Evolutionary conservation across 257 asterid species (phyloP).

Genomic region (Rubia yunnanensis): DNA sequence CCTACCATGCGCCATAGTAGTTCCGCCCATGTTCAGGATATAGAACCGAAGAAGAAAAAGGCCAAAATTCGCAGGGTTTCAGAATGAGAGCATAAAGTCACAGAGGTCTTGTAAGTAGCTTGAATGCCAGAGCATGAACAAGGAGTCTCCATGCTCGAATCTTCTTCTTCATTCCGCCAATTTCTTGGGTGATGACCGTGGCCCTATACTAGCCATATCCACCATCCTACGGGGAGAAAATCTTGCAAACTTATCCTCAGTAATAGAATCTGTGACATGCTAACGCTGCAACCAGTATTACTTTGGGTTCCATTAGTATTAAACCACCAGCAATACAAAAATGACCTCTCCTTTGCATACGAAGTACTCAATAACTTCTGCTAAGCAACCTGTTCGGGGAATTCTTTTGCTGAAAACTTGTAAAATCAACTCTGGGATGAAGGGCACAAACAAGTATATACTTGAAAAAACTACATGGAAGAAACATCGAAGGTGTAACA

Average conservation of each 20-base stretch:
- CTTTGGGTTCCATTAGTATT: too few relatives aligned
- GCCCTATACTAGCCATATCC: constrained; percentile 32
- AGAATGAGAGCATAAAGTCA: not conserved
- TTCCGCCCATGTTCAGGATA: too few relatives aligned
- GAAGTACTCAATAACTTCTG: too few relatives aligned
- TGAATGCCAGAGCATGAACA: constrained; percentile 90
- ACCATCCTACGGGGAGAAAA: constrained; percentile 62
- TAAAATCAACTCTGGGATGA: constrained; percentile 11
- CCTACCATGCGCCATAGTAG: too few relatives aligned
- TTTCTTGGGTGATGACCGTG: constrained; percentile 30
- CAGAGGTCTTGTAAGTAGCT: too few relatives aligned
- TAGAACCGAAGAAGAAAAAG: not conserved
- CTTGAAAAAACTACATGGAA: not conserved
- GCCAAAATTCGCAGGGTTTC: not conserved
- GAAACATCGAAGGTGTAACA: too few relatives aligned
- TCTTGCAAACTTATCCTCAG: constrained; percentile 19
- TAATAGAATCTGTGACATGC: constrained; percentile 16
- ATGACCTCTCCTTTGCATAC: too few relatives aligned
- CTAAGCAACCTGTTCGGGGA: constrained; percentile 10
- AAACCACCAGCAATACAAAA: too few relatives aligned
- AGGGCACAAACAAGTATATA: constrained; percentile 12
- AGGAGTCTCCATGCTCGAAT: constrained; percentile 73
- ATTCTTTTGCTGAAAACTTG: constrained; percentile 7
- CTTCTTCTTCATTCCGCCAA: constrained; percentile 66
- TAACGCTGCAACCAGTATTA: too few relatives aligned